A percentile compares a stretch with the other conserved stretches of the same genome.
phyloP scores from a whole-genome alignment of 163 green algal species.

The Chlamydomonas reinhardtii region DNA sequence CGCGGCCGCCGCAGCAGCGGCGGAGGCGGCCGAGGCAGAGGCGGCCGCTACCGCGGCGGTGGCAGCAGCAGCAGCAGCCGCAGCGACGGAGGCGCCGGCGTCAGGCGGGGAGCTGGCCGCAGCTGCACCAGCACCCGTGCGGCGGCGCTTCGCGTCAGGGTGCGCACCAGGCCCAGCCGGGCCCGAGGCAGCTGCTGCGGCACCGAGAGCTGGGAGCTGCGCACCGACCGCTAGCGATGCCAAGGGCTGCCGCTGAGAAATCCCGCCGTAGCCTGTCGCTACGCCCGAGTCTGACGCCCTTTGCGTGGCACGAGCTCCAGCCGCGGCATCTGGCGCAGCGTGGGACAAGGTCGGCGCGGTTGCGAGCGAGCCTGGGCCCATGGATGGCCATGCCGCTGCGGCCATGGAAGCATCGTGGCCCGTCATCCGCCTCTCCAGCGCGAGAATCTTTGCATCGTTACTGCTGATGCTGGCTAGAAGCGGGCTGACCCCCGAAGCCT shows the following conservation, averaged over 20 bases:
- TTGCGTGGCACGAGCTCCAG: background rate
- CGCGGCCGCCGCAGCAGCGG: background rate
- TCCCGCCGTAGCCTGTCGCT: background rate
- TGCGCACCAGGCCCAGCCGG: background rate
- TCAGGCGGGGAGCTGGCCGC: background rate
- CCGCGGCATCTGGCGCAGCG: background rate
- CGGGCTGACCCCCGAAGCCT: background rate
- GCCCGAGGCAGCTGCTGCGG: background rate
- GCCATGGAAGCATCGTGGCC: background rate
- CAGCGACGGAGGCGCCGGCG: background rate
- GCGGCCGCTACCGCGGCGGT: background rate
- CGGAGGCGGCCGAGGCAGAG: background rate
- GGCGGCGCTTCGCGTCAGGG: constrained; percentile 1
- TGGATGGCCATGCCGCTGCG: background rate
- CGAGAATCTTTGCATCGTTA: constrained; percentile 39
- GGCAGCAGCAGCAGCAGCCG: background rate
- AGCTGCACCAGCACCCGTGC: background rate
- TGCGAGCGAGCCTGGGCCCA: too few species aligned
- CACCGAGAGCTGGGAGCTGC: too few species aligned
- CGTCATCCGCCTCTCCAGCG: constrained; percentile 16
- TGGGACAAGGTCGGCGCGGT: background rate
- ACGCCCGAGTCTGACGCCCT: background rate
- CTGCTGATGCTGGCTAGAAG: constrained; percentile 25
- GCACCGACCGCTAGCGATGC: background rate
- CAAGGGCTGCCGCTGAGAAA: background rate